Evolutionary conservation across 1,284 basidiomycete species (phyloP).

Genomic region (Boletus albobrunnescens): DNA sequence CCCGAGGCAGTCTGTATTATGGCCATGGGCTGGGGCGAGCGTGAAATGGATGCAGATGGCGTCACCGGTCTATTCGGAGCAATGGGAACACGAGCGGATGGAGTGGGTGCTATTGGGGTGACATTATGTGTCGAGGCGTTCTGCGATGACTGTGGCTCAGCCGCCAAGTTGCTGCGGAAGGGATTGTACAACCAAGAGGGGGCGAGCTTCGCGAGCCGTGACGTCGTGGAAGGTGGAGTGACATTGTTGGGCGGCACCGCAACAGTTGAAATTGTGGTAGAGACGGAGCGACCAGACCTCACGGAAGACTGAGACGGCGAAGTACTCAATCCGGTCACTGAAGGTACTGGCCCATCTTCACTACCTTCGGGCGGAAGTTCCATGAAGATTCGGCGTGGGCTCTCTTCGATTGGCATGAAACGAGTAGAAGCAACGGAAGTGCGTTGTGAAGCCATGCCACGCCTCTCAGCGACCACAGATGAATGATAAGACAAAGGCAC

Average conservation of each 20-base stretch:
- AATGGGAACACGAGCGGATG: conserved; percentile 30
- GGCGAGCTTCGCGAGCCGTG: conserved; percentile 55
- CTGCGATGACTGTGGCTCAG: conserved; percentile 54
- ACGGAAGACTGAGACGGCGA: conserved; percentile 72
- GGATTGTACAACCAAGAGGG: conserved; percentile 74
- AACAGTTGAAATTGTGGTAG: conserved; percentile 25
- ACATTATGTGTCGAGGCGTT: conserved; percentile 37
- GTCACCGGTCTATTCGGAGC: conserved; percentile 26
- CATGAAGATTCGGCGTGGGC: conserved; percentile 46
- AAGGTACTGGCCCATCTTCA: conserved; percentile 34
- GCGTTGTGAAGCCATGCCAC: conserved; percentile 39
- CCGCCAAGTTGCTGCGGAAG: conserved; percentile 54
- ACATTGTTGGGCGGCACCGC: conserved; percentile 7
- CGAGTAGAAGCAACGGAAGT: conserved; percentile 42
- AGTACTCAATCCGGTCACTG: conserved; percentile 39
- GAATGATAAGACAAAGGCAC: conserved; percentile 36
- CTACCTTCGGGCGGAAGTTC: conserved; percentile 48
- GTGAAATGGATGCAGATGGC: conserved; percentile 31
- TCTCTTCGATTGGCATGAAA: conserved; percentile 67
- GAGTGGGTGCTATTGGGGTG: conserved; percentile 30
- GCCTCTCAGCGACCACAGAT: conserved; percentile 34
- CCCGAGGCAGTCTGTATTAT: conserved; percentile 46
- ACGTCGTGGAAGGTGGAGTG: conserved; percentile 26
- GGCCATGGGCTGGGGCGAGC: conserved; percentile 49
- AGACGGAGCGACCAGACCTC: conserved; percentile 43